Evolutionary conservation across 257 asterid genomes (phyloP).

Genomic region (Solanum stenotomum): DNA sequence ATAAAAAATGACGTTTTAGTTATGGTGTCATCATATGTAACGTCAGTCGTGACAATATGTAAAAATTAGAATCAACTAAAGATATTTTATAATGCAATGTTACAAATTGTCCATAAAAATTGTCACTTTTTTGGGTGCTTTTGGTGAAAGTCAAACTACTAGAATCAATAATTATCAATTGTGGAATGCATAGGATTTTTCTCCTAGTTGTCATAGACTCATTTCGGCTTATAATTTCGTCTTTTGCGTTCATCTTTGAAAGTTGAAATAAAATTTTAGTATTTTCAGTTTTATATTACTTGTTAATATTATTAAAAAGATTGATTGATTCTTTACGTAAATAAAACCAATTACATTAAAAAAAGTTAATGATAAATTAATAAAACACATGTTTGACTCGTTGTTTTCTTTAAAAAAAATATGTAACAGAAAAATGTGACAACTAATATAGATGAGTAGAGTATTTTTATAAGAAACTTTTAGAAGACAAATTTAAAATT

Average conservation of each 20-base stretch:
- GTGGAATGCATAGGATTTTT: neutral
- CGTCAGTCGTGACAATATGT: neutral
- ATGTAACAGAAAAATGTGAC: neutral
- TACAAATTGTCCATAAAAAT: neutral
- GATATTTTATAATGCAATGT: neutral
- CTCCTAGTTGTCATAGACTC: neutral
- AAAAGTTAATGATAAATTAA: no score
- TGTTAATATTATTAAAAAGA: no score
- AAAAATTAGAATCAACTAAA: no score
- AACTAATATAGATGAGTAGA: no score
- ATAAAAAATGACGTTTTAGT: neutral
- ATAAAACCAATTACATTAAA: no score
- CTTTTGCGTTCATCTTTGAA: neutral
- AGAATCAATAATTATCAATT: neutral
- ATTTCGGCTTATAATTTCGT: neutral
- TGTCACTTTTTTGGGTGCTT: neutral
- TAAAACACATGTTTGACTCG: no score
- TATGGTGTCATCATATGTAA: neutral
- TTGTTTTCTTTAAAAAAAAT: no score
- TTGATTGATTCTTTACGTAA: no score
- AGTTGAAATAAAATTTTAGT: neutral
- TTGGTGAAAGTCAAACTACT: neutral
- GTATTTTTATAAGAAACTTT: neutral
- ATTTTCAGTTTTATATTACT: no score
- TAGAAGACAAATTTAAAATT: neutral